Evolutionary conservation across 2,329 filamentous ascomycete species (phyloP).

Genomic region (Hysterium pulicare): DNA sequence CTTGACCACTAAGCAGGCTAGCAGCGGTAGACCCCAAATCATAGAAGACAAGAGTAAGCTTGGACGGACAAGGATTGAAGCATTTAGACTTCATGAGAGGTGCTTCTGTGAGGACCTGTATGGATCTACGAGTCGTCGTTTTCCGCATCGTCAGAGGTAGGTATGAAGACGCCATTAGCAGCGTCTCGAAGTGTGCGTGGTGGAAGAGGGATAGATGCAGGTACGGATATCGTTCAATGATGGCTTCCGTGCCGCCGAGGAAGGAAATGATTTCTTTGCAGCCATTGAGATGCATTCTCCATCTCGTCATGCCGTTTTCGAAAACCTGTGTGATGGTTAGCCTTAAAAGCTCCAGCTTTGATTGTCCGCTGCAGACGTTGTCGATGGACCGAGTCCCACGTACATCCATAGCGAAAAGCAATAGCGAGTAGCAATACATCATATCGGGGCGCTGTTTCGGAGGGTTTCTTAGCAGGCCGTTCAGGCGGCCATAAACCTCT

Average conservation of each 20-base stretch:
- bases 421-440: slow-evolving; percentile 9
- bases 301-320: slow-evolving; percentile 17
- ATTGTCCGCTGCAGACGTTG: too few relatives aligned
- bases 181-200: slow-evolving; percentile 14
- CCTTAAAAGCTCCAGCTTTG: not conserved
- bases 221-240: slow-evolving; percentile 18
- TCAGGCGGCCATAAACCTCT: slow-evolving; percentile 17
- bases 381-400: too few relatives aligned
- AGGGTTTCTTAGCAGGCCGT: slow-evolving; percentile 11
- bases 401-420: slow-evolving; percentile 26
- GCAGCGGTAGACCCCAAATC: slow-evolving; percentile 15
- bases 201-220: slow-evolving; percentile 13
- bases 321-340: slow-evolving; percentile 12
- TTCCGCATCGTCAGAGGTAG: slow-evolving; percentile 12
- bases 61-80: slow-evolving; percentile 14
- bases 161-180: slow-evolving; percentile 14
- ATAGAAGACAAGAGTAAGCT: slow-evolving; percentile 13
- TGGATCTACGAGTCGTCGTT: slow-evolving; percentile 12
- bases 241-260: slow-evolving; percentile 17
- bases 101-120: slow-evolving; percentile 14
- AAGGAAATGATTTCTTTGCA: slow-evolving; percentile 15
- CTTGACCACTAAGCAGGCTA: slow-evolving; percentile 7
- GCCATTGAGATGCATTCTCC: slow-evolving; percentile 18
- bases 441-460: slow-evolving; percentile 16
- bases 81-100: slow-evolving; percentile 9